Conservation (phyloP, 2,329 filamentous ascomycete species). For the Diaporthe humulicola region DNA sequence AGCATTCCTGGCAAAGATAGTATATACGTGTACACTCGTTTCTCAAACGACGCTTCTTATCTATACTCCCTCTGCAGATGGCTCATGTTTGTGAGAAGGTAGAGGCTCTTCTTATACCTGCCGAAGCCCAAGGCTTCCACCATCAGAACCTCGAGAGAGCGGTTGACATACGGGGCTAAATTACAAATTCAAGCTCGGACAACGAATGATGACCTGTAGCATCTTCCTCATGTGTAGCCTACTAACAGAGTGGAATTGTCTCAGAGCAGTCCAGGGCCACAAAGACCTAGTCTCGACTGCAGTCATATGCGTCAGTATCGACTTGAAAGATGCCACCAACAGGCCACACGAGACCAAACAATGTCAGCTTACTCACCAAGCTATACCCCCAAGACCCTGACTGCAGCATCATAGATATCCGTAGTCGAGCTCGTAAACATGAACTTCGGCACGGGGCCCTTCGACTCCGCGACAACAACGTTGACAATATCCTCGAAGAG, state of each 20-base stretch:
- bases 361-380: neutral
- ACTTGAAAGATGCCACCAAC: too few species aligned
- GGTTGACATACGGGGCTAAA: too few species aligned
- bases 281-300: too few species aligned
- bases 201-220: too few species aligned
- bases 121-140: too few species aligned
- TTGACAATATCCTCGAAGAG: conserved; percentile 32
- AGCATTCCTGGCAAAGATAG: neutral
- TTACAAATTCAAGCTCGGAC: too few species aligned
- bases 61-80: neutral
- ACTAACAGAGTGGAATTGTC: too few species aligned
- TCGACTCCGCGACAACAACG: neutral
- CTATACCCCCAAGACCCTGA: conserved; percentile 13
- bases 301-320: too few species aligned
- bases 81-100: neutral
- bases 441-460: conserved; percentile 5
- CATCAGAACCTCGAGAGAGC: too few species aligned
- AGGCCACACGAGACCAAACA: neutral
- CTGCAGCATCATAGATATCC: conserved; percentile 28
- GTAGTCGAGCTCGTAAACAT: conserved; percentile 29
- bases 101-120: too few species aligned
- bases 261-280: too few species aligned
- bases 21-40: neutral
- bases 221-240: too few species aligned
- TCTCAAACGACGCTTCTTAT: neutral